Conservation (phyloP, 768 basidiomycete genomes). For the Suillus luteus region DNA sequence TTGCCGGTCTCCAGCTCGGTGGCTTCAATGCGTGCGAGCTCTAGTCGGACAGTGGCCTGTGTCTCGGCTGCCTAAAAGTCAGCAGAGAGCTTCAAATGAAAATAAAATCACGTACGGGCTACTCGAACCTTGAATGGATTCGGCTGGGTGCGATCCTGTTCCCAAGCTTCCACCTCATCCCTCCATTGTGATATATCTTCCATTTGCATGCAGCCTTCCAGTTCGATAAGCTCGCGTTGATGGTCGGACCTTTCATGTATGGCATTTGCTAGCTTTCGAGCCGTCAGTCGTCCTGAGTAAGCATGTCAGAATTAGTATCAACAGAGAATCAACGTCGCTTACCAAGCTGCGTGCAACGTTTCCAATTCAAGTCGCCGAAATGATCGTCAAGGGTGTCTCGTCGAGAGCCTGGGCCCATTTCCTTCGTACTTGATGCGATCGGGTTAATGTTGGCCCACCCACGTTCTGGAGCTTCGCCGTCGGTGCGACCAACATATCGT, state of each 20-base stretch:
- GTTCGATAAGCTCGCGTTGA: not conserved
- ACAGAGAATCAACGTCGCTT: not conserved
- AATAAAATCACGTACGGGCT: not conserved
- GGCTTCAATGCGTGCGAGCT: not conserved
- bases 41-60: not conserved
- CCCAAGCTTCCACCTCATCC: not conserved
- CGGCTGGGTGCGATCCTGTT: not conserved
- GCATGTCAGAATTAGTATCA: not conserved
- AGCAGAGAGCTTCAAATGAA: not conserved
- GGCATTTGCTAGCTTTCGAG: constrained; percentile 5
- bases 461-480: constrained; percentile 40
- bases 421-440: constrained; percentile 31
- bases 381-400: constrained; percentile 37
- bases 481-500: constrained; percentile 29
- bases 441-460: constrained; percentile 37
- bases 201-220: not conserved
- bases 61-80: not conserved
- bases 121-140: constrained; percentile 2
- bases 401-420: constrained; percentile 37
- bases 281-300: not conserved
- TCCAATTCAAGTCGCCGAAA: constrained; percentile 26
- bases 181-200: not conserved
- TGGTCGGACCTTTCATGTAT: not conserved
- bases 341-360: constrained; percentile 31
- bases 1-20: not conserved